These are phyloP conservation scores for Fusarium sp. DNA, from an alignment of 2,329 filamentous ascomycete genomes.

Conservation along the genomic window DNA sequence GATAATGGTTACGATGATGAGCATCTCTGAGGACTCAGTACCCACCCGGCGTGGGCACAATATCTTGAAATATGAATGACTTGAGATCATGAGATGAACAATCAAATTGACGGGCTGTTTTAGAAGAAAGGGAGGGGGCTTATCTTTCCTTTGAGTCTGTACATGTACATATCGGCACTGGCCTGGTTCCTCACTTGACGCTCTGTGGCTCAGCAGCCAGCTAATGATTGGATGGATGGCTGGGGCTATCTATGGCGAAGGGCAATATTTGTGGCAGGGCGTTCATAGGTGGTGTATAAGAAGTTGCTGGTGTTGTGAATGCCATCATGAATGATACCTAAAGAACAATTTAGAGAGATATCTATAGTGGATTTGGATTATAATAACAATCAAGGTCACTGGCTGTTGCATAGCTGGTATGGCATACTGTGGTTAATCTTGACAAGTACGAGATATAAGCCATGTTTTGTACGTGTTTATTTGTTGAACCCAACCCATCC, in stretches of 20 bases:
- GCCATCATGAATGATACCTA: slow-evolving; percentile 35
- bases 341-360: slow-evolving; percentile 26
- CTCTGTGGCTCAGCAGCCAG: slow-evolving; percentile 1
- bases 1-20: slow-evolving; percentile 15
- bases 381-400: neutral
- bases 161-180: slow-evolving; percentile 32
- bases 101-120: neutral
- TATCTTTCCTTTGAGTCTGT: slow-evolving; percentile 28
- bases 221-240: slow-evolving; percentile 30
- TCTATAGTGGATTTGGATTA: slow-evolving; percentile 11
- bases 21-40: slow-evolving; percentile 1
- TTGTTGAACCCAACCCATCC: slow-evolving; percentile 13
- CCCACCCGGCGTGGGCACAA: slow-evolving; percentile 9
- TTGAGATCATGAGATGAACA: slow-evolving; percentile 1
- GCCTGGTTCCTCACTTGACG: slow-evolving; percentile 4
- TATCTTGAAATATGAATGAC: neutral
- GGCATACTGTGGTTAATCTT: neutral
- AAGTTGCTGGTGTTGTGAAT: slow-evolving; percentile 22
- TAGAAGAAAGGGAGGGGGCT: neutral
- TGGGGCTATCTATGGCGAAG: neutral
- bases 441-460: neutral
- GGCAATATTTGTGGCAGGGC: slow-evolving; percentile 29
- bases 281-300: slow-evolving; percentile 31
- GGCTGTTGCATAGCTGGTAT: neutral
- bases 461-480: slow-evolving; percentile 19